Conservation (phyloP, 495 filamentous ascomycete genomes). For the Penicillium malachiteum region DNA sequence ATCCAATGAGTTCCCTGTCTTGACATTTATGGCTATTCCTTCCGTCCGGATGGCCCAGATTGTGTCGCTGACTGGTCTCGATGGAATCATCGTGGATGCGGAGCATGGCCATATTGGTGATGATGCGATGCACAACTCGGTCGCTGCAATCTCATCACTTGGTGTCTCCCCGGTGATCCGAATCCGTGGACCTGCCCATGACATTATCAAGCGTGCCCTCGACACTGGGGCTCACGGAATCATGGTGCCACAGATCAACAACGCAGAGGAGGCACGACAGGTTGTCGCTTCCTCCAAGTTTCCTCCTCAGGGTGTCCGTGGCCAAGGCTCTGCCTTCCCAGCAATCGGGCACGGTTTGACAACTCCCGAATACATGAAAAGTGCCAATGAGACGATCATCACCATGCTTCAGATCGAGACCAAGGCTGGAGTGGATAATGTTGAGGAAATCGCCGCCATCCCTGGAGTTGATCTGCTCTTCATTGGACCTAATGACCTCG, state of each 20-base stretch:
- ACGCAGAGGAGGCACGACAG: conserved; percentile 55
- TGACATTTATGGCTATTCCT: conserved; percentile 42
- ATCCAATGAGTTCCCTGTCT: conserved; percentile 29
- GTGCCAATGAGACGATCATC: conserved; percentile 32
- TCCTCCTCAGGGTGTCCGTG: conserved; percentile 60
- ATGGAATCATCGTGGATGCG: conserved; percentile 33
- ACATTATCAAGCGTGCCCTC: conserved; percentile 71
- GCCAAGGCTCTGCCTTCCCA: conserved; percentile 31
- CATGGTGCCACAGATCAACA: conserved; percentile 36
- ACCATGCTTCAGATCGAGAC: conserved; percentile 37
- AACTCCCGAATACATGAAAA: conserved; percentile 33
- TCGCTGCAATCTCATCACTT: conserved; percentile 65
- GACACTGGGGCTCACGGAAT: conserved; percentile 68
- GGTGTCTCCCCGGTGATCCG: conserved; percentile 66
- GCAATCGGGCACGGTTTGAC: conserved; percentile 30
- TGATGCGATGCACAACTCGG: conserved; percentile 79
- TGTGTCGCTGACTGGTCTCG: conserved; percentile 37
- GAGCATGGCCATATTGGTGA: conserved; percentile 48
- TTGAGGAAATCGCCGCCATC: conserved; percentile 29
- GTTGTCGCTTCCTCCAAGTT: conserved; percentile 64
- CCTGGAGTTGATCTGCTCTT: conserved; percentile 34
- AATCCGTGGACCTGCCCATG: conserved; percentile 63
- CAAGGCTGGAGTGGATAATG: conserved; percentile 27
- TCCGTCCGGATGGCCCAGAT: conserved; percentile 38
- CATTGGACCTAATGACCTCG: conserved; percentile 37